Conservation (phyloP, 1,284 basidiomycete genomes). For the Puccinia horiana region DNA sequence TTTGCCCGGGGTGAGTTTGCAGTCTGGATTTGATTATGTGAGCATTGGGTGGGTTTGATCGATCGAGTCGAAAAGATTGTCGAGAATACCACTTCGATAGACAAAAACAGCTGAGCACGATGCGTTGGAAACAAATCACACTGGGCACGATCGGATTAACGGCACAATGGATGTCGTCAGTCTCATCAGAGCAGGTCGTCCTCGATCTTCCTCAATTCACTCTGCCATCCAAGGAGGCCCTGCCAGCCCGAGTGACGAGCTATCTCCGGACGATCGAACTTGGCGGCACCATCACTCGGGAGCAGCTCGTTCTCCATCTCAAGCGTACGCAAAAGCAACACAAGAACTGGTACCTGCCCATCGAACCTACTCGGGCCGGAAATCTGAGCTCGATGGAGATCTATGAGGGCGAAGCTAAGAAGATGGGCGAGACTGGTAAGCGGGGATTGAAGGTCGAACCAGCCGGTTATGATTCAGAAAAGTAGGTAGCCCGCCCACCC, state of each 20-base stretch:
- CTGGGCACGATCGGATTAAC: constrained; percentile 19
- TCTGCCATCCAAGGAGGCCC: background rate
- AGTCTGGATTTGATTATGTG: too few species aligned
- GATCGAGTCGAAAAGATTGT: too few species aligned
- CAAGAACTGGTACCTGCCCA: constrained; percentile 20
- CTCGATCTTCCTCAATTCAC: constrained; percentile 30
- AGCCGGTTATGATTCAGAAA: constrained; percentile 31
- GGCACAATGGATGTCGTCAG: background rate
- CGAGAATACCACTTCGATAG: too few species aligned
- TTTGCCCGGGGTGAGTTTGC: too few species aligned
- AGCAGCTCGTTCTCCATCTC: constrained; percentile 31
- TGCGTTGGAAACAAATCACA: constrained; percentile 23
- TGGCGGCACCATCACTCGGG: constrained; percentile 36
- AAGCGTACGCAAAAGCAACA: background rate
- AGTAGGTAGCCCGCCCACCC: constrained; percentile 6
- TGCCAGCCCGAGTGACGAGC: constrained; percentile 10
- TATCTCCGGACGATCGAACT: constrained; percentile 32
- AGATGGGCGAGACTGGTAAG: constrained; percentile 5
- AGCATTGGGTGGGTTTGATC: too few species aligned
- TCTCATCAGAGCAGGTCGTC: constrained; percentile 20
- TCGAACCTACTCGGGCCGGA: constrained; percentile 28
- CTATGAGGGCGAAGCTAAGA: constrained; percentile 26
- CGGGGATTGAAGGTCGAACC: constrained; percentile 19
- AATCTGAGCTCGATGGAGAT: constrained; percentile 41
- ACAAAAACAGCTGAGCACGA: too few species aligned